Base-by-base conservation (phyloP, 106 monocot species). In the Platanthera guangdongensis region DNA sequence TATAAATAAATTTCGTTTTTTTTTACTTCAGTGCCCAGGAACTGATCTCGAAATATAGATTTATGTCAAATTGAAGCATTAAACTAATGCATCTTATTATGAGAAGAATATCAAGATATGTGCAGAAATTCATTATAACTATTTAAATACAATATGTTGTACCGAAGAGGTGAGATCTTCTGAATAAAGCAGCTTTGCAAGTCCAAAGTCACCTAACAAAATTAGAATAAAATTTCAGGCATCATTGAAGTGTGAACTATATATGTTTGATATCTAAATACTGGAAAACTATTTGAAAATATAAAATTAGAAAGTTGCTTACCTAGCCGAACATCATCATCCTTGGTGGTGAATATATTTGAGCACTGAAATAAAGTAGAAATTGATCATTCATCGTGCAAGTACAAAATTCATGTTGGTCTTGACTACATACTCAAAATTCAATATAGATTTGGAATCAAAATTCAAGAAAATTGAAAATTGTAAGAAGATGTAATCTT, bases 311-410 rank as follows among this genome's bases (percentile, higher is more conserved):
- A 51, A 47, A 22, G 48, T 11, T 59, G 25, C 81, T 88, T 72
- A 92, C 95, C 95, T 30, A 95, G 85, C 19, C 92, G 80, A 11
- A 92, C 73, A 21, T 95, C 82, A 28, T 75, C 82, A n/a, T 92
- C 90, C 83, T 88, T 95, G 12, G 92, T 95, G 11, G 92, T 83
- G 76, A 95, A 92, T 78, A 95, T 92, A 67, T 95, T 95, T 21
- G 92, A 92, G 83, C 95, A 95, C 95, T 95, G 95, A 28, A 82
- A 86, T 25, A 21, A 78, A 83, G 72, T 8, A 72, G 9, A 77
- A 80, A 84, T 47, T 13, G 1, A 57, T 21, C 57, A 79, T 49
- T 15, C 14, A 10, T 53, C 53, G 8, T 53, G 8, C 2, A 10
- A 39, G 39, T 39, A 1, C 39, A 39, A 39, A 39, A 39, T 39